Conservation (phyloP, 169 alveolate species). For the Perkinsus marinus region DNA sequence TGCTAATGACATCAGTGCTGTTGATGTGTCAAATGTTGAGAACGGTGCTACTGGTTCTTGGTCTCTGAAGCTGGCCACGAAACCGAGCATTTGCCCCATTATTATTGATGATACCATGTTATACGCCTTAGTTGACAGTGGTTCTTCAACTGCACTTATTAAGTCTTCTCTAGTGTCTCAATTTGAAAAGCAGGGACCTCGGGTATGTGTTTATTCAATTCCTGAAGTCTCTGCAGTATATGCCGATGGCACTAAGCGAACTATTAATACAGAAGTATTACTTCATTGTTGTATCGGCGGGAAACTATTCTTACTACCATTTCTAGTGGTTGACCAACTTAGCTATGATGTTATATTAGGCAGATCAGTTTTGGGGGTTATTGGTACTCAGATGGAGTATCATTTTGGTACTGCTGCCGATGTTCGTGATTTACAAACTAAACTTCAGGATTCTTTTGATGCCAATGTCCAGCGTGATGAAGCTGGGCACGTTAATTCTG, state of each 20-base stretch:
- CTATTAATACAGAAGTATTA: neutral
- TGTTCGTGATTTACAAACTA: neutral
- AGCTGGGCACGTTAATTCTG: neutral
- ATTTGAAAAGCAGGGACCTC: neutral
- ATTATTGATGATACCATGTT: neutral
- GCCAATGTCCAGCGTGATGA: neutral
- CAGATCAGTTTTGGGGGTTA: neutral
- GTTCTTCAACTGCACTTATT: neutral
- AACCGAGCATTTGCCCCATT: neutral
- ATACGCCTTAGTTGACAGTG: neutral
- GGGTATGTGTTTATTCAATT: neutral
- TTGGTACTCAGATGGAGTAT: neutral
- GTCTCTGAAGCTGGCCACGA: neutral
- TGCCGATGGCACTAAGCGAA: neutral
- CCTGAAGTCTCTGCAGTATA: neutral
- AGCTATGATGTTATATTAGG: neutral
- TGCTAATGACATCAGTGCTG: neutral
- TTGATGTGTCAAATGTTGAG: neutral
- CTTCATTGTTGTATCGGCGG: neutral
- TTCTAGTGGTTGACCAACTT: neutral
- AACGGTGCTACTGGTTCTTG: neutral
- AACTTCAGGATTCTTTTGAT: neutral
- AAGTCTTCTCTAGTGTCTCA: neutral
- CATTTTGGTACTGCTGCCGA: neutral
- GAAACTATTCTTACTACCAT: neutral